Evolutionary conservation across 2,329 filamentous ascomycete species (phyloP).

Genomic region (Aspergillus sp.): DNA sequence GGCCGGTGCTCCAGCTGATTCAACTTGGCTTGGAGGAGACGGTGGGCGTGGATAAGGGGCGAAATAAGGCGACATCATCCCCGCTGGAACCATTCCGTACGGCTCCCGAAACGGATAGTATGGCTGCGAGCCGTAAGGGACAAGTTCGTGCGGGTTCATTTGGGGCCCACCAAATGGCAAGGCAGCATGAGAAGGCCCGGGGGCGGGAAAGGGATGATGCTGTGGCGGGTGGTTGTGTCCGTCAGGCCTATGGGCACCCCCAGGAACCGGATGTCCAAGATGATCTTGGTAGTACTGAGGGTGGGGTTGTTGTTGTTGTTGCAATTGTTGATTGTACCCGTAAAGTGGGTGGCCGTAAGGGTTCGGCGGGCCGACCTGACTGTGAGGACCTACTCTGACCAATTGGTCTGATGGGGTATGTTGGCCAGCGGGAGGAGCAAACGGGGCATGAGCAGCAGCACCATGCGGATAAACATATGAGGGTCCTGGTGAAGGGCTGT

Average conservation of each 20-base stretch:
- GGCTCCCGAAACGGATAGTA: slow-evolving; percentile 43
- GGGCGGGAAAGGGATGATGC: slow-evolving; percentile 33
- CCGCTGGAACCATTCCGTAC: slow-evolving; percentile 36
- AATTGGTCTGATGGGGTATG: slow-evolving; percentile 39
- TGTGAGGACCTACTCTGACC: slow-evolving; percentile 35
- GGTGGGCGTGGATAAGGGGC: slow-evolving; percentile 41
- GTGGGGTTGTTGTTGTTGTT: slow-evolving; percentile 24
- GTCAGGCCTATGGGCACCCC: slow-evolving; percentile 33
- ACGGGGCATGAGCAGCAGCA: slow-evolving; percentile 30
- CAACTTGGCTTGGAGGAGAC: slow-evolving; percentile 35
- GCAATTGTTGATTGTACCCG: slow-evolving; percentile 36
- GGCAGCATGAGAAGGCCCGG: slow-evolving; percentile 32
- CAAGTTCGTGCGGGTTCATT: slow-evolving; percentile 41
- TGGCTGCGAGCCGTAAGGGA: slow-evolving; percentile 40
- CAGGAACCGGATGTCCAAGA: slow-evolving; percentile 28
- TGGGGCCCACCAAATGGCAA: slow-evolving; percentile 37
- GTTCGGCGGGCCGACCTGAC: slow-evolving; percentile 28
- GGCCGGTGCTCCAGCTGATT: slow-evolving; percentile 39
- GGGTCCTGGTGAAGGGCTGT: slow-evolving; percentile 46
- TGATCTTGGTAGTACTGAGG: slow-evolving; percentile 37
- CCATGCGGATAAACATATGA: slow-evolving; percentile 42
- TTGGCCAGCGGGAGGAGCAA: slow-evolving; percentile 30
- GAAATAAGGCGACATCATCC: slow-evolving; percentile 44
- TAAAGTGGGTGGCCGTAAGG: slow-evolving; percentile 35
- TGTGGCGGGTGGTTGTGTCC: slow-evolving; percentile 37